phyloP scores from a whole-genome alignment of 495 filamentous ascomycete genomes.

The Tuber indicum region DNA sequence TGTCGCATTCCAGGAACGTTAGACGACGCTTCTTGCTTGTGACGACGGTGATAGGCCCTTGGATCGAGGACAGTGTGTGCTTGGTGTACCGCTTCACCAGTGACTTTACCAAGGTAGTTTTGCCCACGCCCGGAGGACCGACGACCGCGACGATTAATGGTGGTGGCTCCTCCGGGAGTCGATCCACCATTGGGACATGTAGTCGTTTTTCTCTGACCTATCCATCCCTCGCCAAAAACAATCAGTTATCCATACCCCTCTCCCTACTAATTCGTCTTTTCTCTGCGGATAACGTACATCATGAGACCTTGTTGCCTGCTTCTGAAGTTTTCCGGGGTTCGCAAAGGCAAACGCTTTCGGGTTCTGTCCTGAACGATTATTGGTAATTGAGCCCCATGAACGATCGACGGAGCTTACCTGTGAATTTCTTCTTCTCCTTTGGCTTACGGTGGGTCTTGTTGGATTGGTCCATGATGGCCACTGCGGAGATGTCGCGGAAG shows the following conservation, averaged over 20 bases:
- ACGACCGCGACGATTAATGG: constrained; percentile 87
- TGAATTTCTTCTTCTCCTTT: constrained; percentile 85
- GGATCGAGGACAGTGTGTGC: constrained; percentile 80
- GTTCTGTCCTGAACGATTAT: constrained; percentile 57
- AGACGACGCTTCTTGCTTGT: constrained; percentile 87
- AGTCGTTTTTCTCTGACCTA: constrained; percentile 90
- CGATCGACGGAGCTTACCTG: constrained; percentile 46
- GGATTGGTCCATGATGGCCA: constrained; percentile 65
- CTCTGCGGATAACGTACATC: constrained; percentile 57
- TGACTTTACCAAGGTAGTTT: constrained; percentile 78
- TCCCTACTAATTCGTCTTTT: not conserved
- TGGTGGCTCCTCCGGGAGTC: constrained; percentile 90
- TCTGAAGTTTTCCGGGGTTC: constrained; percentile 76
- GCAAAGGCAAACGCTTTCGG: constrained; percentile 89
- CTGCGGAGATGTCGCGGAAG: not conserved
- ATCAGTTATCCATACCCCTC: constrained; percentile 4
- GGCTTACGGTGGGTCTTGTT: constrained; percentile 78
- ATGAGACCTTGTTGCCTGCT: constrained; percentile 76
- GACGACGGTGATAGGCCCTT: constrained; percentile 87
- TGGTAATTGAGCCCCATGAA: constrained; percentile 17
- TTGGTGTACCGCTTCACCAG: constrained; percentile 92
- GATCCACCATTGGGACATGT: constrained; percentile 89
- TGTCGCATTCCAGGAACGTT: constrained; percentile 93
- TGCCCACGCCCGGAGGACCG: constrained; percentile 80
- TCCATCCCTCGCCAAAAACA: constrained; percentile 1